Evolutionary conservation across 352 stramenopile genomes (phyloP).

Genomic region (Globisporangium uncinulatum): DNA sequence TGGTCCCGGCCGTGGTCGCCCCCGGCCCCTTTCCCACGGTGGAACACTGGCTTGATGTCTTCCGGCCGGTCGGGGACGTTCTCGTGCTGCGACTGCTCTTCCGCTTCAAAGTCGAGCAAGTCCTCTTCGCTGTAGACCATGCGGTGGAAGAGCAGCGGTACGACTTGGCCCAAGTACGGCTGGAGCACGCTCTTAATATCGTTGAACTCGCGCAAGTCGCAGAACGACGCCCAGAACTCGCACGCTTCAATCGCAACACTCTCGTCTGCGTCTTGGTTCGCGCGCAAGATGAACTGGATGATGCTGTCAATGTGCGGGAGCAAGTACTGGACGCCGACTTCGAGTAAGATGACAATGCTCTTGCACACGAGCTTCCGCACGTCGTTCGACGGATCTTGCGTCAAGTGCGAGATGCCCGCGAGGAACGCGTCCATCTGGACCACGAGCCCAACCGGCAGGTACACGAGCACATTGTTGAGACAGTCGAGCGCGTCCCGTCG

Average conservation of each 20-base stretch:
- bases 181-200: constrained; percentile 89
- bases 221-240: constrained; percentile 90
- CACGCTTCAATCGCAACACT: constrained; percentile 85
- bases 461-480: constrained; percentile 88
- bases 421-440: constrained; percentile 89
- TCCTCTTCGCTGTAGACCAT: constrained; percentile 96
- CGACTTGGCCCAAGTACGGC: constrained; percentile 84
- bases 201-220: constrained; percentile 84
- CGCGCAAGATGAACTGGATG: constrained; percentile 89
- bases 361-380: constrained; percentile 88
- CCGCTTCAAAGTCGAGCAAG: constrained; percentile 84
- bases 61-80: constrained; percentile 88
- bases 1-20: constrained; percentile 26
- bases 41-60: constrained; percentile 88
- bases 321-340: constrained; percentile 88
- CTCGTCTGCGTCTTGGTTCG: constrained; percentile 83
- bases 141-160: constrained; percentile 90
- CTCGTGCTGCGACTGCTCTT: constrained; percentile 85
- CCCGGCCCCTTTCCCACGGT: constrained; percentile 37
- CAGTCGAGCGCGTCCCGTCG: constrained; percentile 85
- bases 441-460: constrained; percentile 83
- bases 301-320: constrained; percentile 86
- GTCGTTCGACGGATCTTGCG: constrained; percentile 73
- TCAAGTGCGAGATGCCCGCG: constrained; percentile 84
- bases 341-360: constrained; percentile 87